Conservation (phyloP, 805 yeast species). For the Brettanomyces sp. region DNA sequence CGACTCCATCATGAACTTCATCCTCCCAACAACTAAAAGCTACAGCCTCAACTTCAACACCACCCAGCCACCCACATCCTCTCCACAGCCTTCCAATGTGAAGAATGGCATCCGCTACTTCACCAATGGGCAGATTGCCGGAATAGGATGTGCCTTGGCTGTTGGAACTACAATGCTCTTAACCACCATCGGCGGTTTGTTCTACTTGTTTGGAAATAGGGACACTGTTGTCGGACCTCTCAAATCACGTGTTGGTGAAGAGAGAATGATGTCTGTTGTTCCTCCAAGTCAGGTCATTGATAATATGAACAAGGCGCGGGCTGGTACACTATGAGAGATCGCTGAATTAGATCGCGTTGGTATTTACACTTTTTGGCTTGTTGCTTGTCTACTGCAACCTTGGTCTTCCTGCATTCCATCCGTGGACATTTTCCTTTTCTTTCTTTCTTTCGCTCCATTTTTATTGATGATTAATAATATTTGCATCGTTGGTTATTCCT, state of each 20-base stretch:
- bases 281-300: slow-evolving; percentile 45
- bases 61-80: slow-evolving; percentile 4
- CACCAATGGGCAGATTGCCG: slow-evolving; percentile 55
- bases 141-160: slow-evolving; percentile 61
- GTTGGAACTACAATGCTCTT: slow-evolving; percentile 38
- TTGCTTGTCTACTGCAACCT: too few relatives aligned
- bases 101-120: slow-evolving; percentile 14
- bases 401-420: too few relatives aligned
- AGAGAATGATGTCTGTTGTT: slow-evolving; percentile 50
- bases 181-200: slow-evolving; percentile 30
- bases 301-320: slow-evolving; percentile 15
- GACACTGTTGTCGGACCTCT: slow-evolving; percentile 35
- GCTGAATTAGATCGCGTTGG: not conserved
- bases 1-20: slow-evolving; percentile 16
- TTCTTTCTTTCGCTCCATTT: too few relatives aligned
- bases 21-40: slow-evolving; percentile 13
- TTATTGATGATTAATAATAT: too few relatives aligned
- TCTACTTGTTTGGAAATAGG: slow-evolving; percentile 26
- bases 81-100: slow-evolving; percentile 4
- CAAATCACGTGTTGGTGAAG: slow-evolving; percentile 48
- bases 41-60: slow-evolving; percentile 4
- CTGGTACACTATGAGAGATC: not conserved
- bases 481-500: too few relatives aligned
- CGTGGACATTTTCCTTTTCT: too few relatives aligned
- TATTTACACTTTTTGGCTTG: too few relatives aligned